These are phyloP conservation scores for Iris macrosiphon DNA, from an alignment of 106 monocot species.

Conservation along the genomic window DNA sequence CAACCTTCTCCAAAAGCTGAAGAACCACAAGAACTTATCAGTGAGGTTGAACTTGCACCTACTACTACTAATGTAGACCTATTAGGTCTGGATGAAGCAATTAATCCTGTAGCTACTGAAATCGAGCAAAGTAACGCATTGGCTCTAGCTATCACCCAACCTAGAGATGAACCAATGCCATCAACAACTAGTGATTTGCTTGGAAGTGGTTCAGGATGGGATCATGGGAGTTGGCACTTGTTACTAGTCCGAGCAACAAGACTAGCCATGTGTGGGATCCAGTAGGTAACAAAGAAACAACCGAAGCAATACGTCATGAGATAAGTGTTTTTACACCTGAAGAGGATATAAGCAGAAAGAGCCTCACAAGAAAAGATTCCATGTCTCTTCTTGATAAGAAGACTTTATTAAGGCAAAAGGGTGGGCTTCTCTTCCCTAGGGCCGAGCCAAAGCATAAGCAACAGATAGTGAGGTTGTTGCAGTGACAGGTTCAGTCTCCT, in stretches of 20 bases:
- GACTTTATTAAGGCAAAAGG: slow-evolving; percentile 27
- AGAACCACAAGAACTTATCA: slow-evolving; percentile 22
- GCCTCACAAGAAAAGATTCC: slow-evolving; percentile 62
- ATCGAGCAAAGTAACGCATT: slow-evolving; percentile 76
- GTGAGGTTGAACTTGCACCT: slow-evolving; percentile 17
- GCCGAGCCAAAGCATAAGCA: slow-evolving; percentile 67
- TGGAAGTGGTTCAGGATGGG: slow-evolving; percentile 83
- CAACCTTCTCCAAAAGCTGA: slow-evolving; percentile 7
- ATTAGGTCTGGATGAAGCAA: slow-evolving; percentile 70
- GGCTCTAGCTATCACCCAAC: no score
- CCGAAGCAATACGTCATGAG: slow-evolving; percentile 89
- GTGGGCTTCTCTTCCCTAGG: slow-evolving; percentile 59
- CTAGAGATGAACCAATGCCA: no score
- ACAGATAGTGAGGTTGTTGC: slow-evolving; percentile 60
- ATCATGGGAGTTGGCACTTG: slow-evolving; percentile 77
- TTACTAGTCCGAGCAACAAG: no score
- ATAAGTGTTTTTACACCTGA: slow-evolving; percentile 63
- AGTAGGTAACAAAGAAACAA: slow-evolving; percentile 86
- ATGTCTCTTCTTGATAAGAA: slow-evolving; percentile 43
- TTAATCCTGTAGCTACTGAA: slow-evolving; percentile 50
- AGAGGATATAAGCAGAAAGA: slow-evolving; percentile 59
- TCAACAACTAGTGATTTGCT: no score
- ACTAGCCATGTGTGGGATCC: no score
- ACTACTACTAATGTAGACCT: slow-evolving; percentile 28
- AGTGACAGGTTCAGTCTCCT: slow-evolving; percentile 75